Base-by-base conservation (phyloP, 2,329 filamentous ascomycete species). In the Tolypocladium endophyticum region DNA sequence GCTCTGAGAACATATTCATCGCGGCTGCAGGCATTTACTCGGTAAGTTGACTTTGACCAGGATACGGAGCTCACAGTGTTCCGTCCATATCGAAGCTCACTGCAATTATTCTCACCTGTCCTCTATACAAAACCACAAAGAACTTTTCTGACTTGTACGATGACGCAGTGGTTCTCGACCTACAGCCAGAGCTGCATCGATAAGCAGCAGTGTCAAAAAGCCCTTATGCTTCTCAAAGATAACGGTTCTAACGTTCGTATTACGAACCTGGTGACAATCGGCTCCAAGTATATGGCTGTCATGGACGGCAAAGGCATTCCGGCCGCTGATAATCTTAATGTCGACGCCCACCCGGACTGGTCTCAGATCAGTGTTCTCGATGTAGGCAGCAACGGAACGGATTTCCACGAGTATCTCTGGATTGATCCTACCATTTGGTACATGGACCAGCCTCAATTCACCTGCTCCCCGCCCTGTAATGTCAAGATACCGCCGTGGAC, bases 341-440 rank as follows among this genome's bases (percentile, higher is more conserved):
- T 70, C 11, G 60, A 68, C 1, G 43, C 45, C 11, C 70, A 73
- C 47, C 70, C 70, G 7, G 39, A 25, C 12, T 71, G 69, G 70
- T 67, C 66, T 9, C 67, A 71, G 16, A 20, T 39, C 38, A 38
- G 62, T 71, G 54, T 69, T 18, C 61, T 67, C 6, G 64, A 70
- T 53, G 67, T 66, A 38, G 36, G 36, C 9, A 38, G 36, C 36
- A 38, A 38, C 36, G 36, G 36, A 38, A 38, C 36, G 36, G 36
- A 38, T 39, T 63, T 66, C 35, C 54, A 65, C 12, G 59, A 68
- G 33, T 60, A 59, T 12, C 16, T 50, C 25, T 58, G 56, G 58
- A 58, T 61, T 54, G 64, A 70, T 53, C 69, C 67, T 1, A 58
- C 47, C 12, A 69, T 72, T 35, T 73, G 69, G 70, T 61, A 69